Base-by-base conservation (phyloP, 2,329 filamentous ascomycete species). In the Mycosphaerella sp. region DNA sequence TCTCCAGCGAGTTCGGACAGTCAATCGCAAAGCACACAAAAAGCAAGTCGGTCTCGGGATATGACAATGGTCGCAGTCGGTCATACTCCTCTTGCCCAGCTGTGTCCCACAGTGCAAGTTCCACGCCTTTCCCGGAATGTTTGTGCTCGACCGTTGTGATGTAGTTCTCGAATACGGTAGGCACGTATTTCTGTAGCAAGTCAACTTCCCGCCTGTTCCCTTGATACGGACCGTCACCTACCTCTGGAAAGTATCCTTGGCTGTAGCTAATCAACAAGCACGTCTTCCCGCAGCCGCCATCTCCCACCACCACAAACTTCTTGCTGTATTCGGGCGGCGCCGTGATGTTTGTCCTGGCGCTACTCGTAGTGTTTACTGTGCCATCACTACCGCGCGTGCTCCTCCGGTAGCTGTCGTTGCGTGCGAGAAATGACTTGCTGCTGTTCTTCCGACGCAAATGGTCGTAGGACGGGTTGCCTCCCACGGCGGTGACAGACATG, bases 11-110 rank as follows among this genome's bases (percentile, higher is more conserved):
- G 73, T 95, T 96, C 36, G 93, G 93, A 72, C 93, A 98, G 74
- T 98, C 93, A 68, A 98, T 96, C 61, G 93, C 93, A 73, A 98
- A 98, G 79, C 93, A 98, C 63, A 98, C 93, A 72, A 98, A 97
- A 56, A 98, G 85, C 34, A 98, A 80, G 72, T 98, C 93, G 10
- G 93, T 98, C 75, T 98, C 93, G 3, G 93, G 93, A 74, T 98
- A 98, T 43, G 92, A 97, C 48, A 98, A 83, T 44, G 93, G 93
- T 63, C 93, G 85, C 69, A 98, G 79, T 66, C 93, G 85, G 78
- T 98, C 93, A 72, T 98, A 98, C 75, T 97, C 93, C 74, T 98
- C 93, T 74, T 98, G 93, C 39, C 93, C 93, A 65, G 93, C 93
- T 29, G 93, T 98, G 74, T 98, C 93, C 93, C 93, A 98, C 49